These are phyloP conservation scores for Claviceps sp. DNA, from an alignment of 2,329 filamentous ascomycete species.

Conservation along the genomic window DNA sequence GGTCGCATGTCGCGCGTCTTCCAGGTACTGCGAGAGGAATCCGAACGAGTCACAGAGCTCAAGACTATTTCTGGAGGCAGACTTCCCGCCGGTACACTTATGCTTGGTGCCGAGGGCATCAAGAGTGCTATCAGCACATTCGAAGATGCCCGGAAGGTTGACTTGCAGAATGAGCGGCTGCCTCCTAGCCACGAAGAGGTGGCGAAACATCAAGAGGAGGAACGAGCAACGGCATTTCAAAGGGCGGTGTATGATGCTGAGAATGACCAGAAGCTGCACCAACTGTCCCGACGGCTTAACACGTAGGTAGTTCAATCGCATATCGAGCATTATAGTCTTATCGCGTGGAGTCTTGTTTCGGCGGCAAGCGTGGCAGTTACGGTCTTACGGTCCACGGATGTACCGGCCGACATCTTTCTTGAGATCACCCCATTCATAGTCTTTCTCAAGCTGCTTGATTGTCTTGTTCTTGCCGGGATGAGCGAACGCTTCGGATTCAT, in stretches of 20 bases:
- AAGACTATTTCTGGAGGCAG: constrained; percentile 92
- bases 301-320: constrained; percentile 51
- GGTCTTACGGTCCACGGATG: too few relatives aligned
- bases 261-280: constrained; percentile 77
- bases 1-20: constrained; percentile 93
- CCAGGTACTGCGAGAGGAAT: constrained; percentile 95
- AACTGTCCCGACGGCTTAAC: constrained; percentile 82
- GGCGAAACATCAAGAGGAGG: constrained; percentile 65
- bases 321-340: too few relatives aligned
- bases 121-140: constrained; percentile 97
- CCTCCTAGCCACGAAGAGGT: constrained; percentile 91
- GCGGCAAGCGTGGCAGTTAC: too few relatives aligned
- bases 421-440: too few relatives aligned
- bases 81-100: constrained; percentile 86
- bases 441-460: too few relatives aligned
- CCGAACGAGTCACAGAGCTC: constrained; percentile 89
- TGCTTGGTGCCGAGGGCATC: constrained; percentile 96
- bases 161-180: constrained; percentile 89
- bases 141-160: constrained; percentile 92
- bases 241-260: constrained; percentile 80
- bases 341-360: too few relatives aligned
- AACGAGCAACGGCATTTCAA: constrained; percentile 70
- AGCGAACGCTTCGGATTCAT: too few relatives aligned
- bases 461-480: too few relatives aligned
- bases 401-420: too few relatives aligned